Conservation (phyloP, 2,329 filamentous ascomycete genomes). For the Sclerotinia spermophila region DNA sequence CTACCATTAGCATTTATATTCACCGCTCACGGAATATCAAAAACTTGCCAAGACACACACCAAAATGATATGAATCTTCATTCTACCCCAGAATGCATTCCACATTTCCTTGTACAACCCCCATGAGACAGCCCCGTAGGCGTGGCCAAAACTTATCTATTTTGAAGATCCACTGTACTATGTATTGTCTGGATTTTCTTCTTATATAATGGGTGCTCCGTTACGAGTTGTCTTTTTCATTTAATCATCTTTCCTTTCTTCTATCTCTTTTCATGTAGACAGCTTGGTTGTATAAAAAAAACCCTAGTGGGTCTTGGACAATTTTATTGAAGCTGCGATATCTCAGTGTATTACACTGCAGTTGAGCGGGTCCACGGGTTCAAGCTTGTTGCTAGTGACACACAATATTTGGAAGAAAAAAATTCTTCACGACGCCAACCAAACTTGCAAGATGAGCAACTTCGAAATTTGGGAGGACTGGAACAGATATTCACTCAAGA, state of each 20-base stretch:
- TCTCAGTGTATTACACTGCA: not conserved
- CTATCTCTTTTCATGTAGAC: not conserved
- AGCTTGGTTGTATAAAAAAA: not conserved
- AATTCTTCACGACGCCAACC: conserved; percentile 10
- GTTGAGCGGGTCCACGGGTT: conserved; percentile 11
- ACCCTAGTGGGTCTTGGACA: not conserved
- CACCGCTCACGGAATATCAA: not conserved
- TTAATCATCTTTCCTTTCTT: conserved; percentile 18
- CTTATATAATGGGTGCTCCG: conserved; percentile 48
- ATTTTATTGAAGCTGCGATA: not conserved
- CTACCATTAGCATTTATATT: not conserved
- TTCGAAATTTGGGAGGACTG: not conserved
- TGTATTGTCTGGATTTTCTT: conserved; percentile 40
- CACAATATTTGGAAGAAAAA: conserved; percentile 2
- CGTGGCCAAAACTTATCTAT: not conserved
- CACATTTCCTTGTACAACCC: not conserved
- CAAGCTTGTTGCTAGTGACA: conserved; percentile 13
- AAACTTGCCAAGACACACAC: not conserved
- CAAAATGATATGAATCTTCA: not conserved
- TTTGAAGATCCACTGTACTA: conserved; percentile 11
- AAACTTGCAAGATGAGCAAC: not conserved
- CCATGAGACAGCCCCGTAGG: not conserved
- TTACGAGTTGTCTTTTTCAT: conserved; percentile 46
- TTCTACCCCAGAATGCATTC: conserved; percentile 11
- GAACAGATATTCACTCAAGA: conserved; percentile 15